Evolutionary conservation across 2,329 filamentous ascomycete species (phyloP).

Genomic region (Alternaria panax): DNA sequence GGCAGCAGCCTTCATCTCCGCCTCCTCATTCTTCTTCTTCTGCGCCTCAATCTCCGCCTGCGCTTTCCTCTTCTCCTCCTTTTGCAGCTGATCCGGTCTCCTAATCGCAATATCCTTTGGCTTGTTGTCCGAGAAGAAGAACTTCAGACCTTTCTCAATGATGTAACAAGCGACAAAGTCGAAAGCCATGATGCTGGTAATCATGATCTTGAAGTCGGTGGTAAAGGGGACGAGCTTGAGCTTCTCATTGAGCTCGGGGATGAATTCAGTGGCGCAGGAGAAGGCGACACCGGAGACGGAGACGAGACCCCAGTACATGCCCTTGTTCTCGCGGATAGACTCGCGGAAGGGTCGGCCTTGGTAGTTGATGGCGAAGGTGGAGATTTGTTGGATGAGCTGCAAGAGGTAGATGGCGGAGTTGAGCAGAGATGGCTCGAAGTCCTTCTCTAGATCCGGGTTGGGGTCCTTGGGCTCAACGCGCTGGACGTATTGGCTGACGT

Average conservation of each 20-base stretch:
- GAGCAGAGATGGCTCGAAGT: conserved; percentile 90
- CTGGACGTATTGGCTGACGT: conserved; percentile 89
- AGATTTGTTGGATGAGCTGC: conserved; percentile 98
- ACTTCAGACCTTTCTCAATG: conserved; percentile 87
- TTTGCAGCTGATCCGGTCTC: conserved; percentile 82
- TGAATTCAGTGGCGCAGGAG: conserved; percentile 90
- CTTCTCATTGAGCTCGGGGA: conserved; percentile 93
- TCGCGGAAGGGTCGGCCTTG: conserved; percentile 98
- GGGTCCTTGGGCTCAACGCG: conserved; percentile 73
- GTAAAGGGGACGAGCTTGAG: conserved; percentile 92
- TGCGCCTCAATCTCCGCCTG: conserved; percentile 57
- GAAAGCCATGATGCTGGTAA: conserved; percentile 83
- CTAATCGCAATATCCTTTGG: conserved; percentile 92
- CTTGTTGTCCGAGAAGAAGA: conserved; percentile 85
- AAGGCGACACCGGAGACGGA: conserved; percentile 91
- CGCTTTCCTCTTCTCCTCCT: conserved; percentile 74
- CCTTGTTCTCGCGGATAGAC: conserved; percentile 90
- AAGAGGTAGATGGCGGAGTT: conserved; percentile 97
- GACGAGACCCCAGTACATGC: conserved; percentile 97
- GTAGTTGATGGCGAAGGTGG: conserved; percentile 99
- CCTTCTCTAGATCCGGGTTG: conserved; percentile 88
- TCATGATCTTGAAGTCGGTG: conserved; percentile 84
- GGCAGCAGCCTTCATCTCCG: conserved; percentile 35
- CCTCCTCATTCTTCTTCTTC: conserved; percentile 43
- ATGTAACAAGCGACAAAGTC: conserved; percentile 88